Percentiles rank a stretch among this genome's conserved stretches.
Evolutionary conservation across 768 basidiomycete genomes (phyloP).

Genomic region (Tephrocybe sp.): DNA sequence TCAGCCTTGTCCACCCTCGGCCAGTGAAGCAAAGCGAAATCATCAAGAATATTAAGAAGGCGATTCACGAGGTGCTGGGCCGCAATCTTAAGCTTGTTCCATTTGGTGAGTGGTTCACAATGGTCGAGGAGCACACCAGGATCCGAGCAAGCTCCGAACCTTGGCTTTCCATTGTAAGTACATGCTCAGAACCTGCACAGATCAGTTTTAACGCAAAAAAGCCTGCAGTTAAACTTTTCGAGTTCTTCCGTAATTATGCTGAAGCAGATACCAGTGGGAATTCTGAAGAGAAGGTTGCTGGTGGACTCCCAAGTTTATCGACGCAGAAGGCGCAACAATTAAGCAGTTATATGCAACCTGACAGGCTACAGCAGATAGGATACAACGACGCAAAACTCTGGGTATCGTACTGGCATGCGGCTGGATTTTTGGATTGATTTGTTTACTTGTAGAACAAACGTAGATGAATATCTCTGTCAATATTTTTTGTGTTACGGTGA

Average conservation of each 20-base stretch:
- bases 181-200: no score
- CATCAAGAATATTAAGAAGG: slow-evolving; percentile 17
- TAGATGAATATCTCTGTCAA: no score
- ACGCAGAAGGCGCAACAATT: neutral
- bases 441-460: no score
- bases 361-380: neutral
- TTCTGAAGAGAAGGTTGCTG: no score
- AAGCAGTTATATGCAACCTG: neutral
- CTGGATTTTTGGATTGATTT: no score
- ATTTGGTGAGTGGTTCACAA: slow-evolving; percentile 16
- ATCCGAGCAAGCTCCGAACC: neutral
- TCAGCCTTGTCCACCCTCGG: slow-evolving; percentile 39
- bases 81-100: slow-evolving; percentile 4
- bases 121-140: slow-evolving; percentile 8
- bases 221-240: slow-evolving; percentile 32
- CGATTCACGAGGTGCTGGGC: slow-evolving; percentile 1
- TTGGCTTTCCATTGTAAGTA: no score
- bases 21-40: slow-evolving; percentile 31
- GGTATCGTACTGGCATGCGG: neutral
- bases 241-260: slow-evolving; percentile 27
- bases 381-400: neutral
- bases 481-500: no score
- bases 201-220: no score
- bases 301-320: neutral
- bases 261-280: slow-evolving; percentile 11